These are phyloP conservation scores for Wickerhamomyces sp. DNA, from an alignment of 1,139 yeast species.

Conservation along the genomic window DNA sequence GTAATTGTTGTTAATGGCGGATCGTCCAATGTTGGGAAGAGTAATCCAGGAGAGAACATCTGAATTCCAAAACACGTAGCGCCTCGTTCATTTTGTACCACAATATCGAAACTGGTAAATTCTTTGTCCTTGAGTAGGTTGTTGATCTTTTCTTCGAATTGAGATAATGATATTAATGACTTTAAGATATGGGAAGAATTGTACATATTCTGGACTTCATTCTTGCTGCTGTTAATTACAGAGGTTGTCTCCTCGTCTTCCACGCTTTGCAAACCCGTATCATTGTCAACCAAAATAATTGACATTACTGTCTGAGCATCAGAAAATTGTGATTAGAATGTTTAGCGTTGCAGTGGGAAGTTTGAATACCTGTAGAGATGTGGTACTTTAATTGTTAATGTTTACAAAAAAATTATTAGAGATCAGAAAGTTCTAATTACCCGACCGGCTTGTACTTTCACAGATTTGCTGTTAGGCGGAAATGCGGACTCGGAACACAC, in stretches of 20 bases:
- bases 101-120: background rate
- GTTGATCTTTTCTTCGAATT: background rate
- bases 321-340: too few relatives aligned
- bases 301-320: too few relatives aligned
- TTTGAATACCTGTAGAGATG: too few relatives aligned
- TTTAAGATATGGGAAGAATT: background rate
- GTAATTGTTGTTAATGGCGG: conserved; percentile 1
- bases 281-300: background rate
- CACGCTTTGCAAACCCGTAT: too few relatives aligned
- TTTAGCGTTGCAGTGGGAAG: too few relatives aligned
- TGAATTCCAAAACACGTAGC: conserved; percentile 1
- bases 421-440: too few relatives aligned
- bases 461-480: too few relatives aligned
- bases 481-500: too few relatives aligned
- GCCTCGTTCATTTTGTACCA: conserved; percentile 1
- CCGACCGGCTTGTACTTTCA: too few relatives aligned
- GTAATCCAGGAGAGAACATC: background rate
- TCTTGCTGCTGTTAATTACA: background rate
- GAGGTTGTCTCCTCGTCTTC: too few relatives aligned
- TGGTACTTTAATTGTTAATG: too few relatives aligned
- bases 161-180: background rate
- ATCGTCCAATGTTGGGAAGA: conserved; percentile 19
- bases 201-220: background rate
- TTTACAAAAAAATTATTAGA: too few relatives aligned
- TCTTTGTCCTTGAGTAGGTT: background rate